These are phyloP conservation scores for Cardamine occulta DNA, from an alignment of 345 rosid species.

Conservation along the genomic window DNA sequence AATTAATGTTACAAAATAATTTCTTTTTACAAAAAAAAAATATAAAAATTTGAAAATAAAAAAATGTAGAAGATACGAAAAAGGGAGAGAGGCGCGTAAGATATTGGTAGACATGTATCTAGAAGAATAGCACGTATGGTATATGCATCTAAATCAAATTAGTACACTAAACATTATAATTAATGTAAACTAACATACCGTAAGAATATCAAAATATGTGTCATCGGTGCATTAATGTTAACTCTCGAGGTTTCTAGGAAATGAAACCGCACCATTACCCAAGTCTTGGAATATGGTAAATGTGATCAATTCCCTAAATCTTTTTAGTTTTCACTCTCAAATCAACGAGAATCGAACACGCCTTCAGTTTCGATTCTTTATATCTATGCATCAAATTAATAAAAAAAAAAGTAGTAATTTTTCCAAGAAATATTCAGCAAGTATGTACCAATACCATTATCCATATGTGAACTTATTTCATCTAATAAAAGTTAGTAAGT, in stretches of 20 bases:
- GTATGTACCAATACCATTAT: conserved; percentile 16
- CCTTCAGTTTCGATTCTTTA: conserved; percentile 38
- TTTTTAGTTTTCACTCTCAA: conserved; percentile 35
- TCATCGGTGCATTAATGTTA: conserved; percentile 42
- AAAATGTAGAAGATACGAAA: too few species aligned
- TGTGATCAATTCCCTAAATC: conserved; percentile 42
- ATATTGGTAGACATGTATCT: background rate
- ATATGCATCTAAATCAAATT: conserved; percentile 2
- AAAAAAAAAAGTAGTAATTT: background rate
- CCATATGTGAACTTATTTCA: background rate
- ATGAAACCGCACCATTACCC: conserved; percentile 38
- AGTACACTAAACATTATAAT: background rate
- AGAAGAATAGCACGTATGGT: background rate
- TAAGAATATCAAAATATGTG: background rate
- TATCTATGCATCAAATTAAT: conserved; percentile 31
- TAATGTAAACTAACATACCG: conserved; percentile 23
- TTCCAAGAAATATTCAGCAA: conserved; percentile 18
- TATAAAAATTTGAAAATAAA: too few species aligned
- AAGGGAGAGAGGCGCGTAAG: background rate
- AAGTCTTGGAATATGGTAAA: conserved; percentile 40
- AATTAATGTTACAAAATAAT: too few species aligned
- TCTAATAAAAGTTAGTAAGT: background rate
- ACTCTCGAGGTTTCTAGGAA: conserved; percentile 45
- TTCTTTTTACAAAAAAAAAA: too few species aligned
- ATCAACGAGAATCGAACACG: conserved; percentile 44